These are phyloP conservation scores for Tylopilus subfusipes DNA, from an alignment of 768 basidiomycete genomes.

Conservation along the genomic window DNA sequence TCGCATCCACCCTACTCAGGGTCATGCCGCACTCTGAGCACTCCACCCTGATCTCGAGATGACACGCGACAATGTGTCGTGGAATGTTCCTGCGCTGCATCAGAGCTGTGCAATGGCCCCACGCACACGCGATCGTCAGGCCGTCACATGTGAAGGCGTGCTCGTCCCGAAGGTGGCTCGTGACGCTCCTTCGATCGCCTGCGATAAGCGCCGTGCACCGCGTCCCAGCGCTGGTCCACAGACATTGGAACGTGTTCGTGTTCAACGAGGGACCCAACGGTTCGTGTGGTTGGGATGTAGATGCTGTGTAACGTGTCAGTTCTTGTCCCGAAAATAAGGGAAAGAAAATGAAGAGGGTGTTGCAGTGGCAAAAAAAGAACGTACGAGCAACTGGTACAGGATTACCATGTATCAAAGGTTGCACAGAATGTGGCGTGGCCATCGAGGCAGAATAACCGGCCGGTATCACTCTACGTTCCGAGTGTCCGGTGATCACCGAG, in stretches of 20 bases:
- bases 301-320: constrained; percentile 14
- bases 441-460: not conserved
- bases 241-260: constrained; percentile 16
- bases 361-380: constrained; percentile 1
- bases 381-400: constrained; percentile 12
- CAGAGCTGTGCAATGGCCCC: constrained; percentile 9
- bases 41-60: constrained; percentile 22
- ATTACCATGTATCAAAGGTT: not conserved
- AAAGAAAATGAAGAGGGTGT: not conserved
- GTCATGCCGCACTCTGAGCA: constrained; percentile 15
- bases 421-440: not conserved
- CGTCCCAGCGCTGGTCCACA: constrained; percentile 13
- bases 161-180: constrained; percentile 18
- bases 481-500: not conserved
- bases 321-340: not conserved
- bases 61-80: constrained; percentile 24
- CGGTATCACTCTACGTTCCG: not conserved
- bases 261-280: constrained; percentile 1
- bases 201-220: constrained; percentile 14
- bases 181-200: constrained; percentile 19
- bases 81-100: constrained; percentile 29
- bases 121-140: constrained; percentile 10
- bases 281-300: constrained; percentile 4
- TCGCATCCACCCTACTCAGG: constrained; percentile 24
- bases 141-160: constrained; percentile 23